Conservation (phyloP, 768 basidiomycete species). For the Goffeauzyma gilvescens region DNA sequence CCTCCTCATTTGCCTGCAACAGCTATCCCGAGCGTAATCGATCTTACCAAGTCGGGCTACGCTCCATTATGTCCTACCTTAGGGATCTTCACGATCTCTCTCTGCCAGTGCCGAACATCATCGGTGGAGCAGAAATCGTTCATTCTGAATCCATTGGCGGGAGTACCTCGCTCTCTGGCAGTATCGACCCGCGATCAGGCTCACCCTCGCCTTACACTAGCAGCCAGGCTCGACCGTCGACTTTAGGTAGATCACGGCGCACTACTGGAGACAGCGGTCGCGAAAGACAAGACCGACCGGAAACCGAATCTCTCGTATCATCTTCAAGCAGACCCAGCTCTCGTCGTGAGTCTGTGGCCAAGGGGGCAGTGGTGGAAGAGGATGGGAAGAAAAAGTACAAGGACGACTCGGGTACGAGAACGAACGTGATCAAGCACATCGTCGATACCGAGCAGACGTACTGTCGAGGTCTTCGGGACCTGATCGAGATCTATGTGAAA, state of each 20-base stretch:
- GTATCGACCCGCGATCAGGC: constrained; percentile 15
- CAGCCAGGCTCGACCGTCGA: background rate
- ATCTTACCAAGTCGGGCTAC: constrained; percentile 41
- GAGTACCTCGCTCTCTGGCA: constrained; percentile 36
- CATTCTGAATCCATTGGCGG: constrained; percentile 5
- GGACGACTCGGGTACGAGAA: constrained; percentile 69
- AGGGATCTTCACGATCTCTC: constrained; percentile 87
- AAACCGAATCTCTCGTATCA: background rate
- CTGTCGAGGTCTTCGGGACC: constrained; percentile 77
- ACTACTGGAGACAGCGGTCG: too few species aligned
- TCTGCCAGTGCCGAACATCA: constrained; percentile 45
- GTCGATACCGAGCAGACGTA: constrained; percentile 86
- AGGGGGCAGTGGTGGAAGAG: background rate
- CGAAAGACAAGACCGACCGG: too few species aligned
- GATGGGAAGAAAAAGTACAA: constrained; percentile 50
- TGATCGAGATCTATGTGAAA: constrained; percentile 85
- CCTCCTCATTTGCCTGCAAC: too few species aligned
- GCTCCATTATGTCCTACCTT: constrained; percentile 86
- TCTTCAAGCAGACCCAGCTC: background rate
- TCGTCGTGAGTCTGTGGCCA: constrained; percentile 6
- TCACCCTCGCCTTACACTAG: too few species aligned
- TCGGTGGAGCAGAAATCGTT: constrained; percentile 35
- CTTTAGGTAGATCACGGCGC: too few species aligned
- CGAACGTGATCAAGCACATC: constrained; percentile 73
- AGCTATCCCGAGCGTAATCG: too few species aligned